Conservation (phyloP, 2,329 filamentous ascomycete species). For the Fusarium sp. region DNA sequence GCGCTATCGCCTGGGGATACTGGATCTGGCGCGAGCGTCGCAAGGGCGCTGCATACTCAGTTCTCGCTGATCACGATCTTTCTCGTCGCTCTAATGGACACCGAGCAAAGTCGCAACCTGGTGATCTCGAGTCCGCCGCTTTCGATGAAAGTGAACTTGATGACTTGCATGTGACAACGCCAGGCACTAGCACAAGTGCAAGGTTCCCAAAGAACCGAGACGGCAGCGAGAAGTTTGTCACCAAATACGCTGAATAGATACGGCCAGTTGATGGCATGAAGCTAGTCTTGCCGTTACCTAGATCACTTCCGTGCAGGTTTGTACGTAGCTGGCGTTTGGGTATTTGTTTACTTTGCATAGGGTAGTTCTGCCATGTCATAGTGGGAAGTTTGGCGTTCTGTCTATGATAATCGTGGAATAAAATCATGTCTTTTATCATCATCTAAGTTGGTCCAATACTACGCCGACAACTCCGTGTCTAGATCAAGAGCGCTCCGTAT, state of each 20-base stretch:
- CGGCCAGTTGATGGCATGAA: not conserved
- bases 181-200: constrained; percentile 57
- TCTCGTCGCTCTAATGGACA: constrained; percentile 59
- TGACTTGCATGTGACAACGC: constrained; percentile 66
- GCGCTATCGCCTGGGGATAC: constrained; percentile 80
- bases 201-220: constrained; percentile 69
- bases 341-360: constrained; percentile 31
- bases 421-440: constrained; percentile 38
- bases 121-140: constrained; percentile 72
- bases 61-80: constrained; percentile 57
- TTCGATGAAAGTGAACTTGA: constrained; percentile 76
- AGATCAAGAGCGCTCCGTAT: constrained; percentile 45
- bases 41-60: constrained; percentile 66
- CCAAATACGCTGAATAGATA: constrained; percentile 35
- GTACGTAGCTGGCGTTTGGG: constrained; percentile 30
- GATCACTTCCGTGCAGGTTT: not conserved
- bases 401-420: constrained; percentile 22
- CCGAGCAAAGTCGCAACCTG: constrained; percentile 58
- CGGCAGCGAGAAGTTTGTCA: constrained; percentile 54
- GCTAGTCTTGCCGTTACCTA: not conserved
- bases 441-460: constrained; percentile 40
- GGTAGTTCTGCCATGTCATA: constrained; percentile 29
- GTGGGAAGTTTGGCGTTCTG: constrained; percentile 39
- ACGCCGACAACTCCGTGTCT: constrained; percentile 45
- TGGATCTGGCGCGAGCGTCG: constrained; percentile 74